Conservation (phyloP, 345 rosid species). For the Melaleuca alternifolia region DNA sequence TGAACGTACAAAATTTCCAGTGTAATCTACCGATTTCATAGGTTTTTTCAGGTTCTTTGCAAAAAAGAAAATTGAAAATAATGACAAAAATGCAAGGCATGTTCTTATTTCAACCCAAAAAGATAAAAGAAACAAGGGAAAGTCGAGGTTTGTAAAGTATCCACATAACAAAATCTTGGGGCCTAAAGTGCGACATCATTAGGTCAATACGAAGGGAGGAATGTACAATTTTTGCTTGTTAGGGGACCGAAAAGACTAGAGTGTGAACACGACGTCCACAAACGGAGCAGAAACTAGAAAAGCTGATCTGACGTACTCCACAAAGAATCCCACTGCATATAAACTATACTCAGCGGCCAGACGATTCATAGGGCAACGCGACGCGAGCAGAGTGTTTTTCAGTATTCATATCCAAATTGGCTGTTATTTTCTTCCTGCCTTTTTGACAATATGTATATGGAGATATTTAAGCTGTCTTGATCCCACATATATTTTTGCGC, state of each 20-base stretch:
- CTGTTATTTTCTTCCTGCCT: neutral
- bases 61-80: neutral
- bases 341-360: neutral
- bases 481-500: neutral
- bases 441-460: neutral
- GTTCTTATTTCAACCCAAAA: neutral
- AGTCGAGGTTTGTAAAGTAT: neutral
- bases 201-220: neutral
- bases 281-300: neutral
- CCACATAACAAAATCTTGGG: neutral
- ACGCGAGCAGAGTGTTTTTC: neutral
- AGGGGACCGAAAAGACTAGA: neutral
- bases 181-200: neutral
- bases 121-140: accelerated
- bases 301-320: neutral
- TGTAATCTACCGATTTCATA: neutral
- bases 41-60: neutral
- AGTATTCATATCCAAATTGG: neutral
- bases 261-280: neutral
- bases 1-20: neutral
- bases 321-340: neutral
- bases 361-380: neutral
- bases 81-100: neutral
- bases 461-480: neutral
- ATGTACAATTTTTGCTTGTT: neutral